Evolutionary conservation across 805 yeast species (phyloP), one percentile per base, ranked within the genome.

Genomic region (Cyberlindnera sargentensis): DNA sequence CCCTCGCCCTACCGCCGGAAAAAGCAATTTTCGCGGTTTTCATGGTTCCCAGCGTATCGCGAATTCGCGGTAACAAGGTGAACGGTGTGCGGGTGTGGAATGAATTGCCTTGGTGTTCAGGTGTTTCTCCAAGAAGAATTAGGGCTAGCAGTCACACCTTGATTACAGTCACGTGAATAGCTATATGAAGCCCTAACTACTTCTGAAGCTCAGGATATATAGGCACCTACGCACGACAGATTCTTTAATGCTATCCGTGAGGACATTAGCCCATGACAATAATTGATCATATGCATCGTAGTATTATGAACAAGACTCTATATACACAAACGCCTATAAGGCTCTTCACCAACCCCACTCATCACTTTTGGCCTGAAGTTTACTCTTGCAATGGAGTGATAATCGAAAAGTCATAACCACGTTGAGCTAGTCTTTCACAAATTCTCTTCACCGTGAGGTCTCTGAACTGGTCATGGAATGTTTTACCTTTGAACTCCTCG

Each of bases 391-490:
- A 7, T 30, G 42, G 50, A 27, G 60, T 55, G 15, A 64, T 53
- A 35, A 57, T 53, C 27, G 55, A 47, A 45, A 68, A 52, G 45
- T 69, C 73, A 43, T 61, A 67, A 3, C 71, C 70, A 38, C 42
- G 49, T 9, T 42, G 31, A 20, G 57, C 77, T 52, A 83, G 70
- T 51, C 70, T 67, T 35, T 64, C 57, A 34, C 82, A 64, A 31
- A 84, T 60, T 47, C 77, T 76, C 40, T 66, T 70, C 38, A 72
- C 68, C 31, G 73, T 55, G 50, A 70, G 58, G 44, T 63, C 68
- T 51, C 72, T 64, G 65, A 71, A 55, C 15, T 43, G 41, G 28
- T 51, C 53, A 39, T 49, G 55, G 73, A 82, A 84, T 39, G 68
- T 61, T 39, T 66, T 71, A 59, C 72, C 75, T 11, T 67, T 62